Conservation (phyloP, 1,284 basidiomycete genomes). For the Tilletia walkeri region DNA sequence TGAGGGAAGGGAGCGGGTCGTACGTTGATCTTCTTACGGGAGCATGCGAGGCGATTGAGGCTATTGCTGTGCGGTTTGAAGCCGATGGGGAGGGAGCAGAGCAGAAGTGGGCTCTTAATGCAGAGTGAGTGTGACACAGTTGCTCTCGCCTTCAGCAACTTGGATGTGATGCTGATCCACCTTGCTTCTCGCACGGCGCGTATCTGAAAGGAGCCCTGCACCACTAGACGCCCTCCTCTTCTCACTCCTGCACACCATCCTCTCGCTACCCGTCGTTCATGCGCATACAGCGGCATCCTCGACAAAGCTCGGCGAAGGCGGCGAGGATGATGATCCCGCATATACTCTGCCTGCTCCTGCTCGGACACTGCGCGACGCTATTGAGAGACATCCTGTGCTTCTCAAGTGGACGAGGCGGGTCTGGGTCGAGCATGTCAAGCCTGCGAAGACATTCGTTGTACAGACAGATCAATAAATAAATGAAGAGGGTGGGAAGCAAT, state of each 20-base stretch:
- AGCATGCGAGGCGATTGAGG: slow-evolving; percentile 27
- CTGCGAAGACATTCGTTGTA: slow-evolving; percentile 8
- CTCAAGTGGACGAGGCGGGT: slow-evolving; percentile 31
- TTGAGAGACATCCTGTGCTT: slow-evolving; percentile 32
- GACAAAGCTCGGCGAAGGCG: slow-evolving; percentile 16
- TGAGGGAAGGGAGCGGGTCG: neutral
- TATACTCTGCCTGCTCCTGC: neutral
- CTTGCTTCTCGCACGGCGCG: neutral
- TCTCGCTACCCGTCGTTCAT: slow-evolving; percentile 32
- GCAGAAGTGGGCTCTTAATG: neutral
- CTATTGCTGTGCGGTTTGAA: slow-evolving; percentile 27
- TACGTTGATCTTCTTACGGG: slow-evolving; percentile 17
- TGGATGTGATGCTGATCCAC: neutral
- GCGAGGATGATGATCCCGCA: neutral
- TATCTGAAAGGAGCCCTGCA: slow-evolving; percentile 17
- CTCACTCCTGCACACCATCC: slow-evolving; percentile 35
- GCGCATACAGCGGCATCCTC: no score
- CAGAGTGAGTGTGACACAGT: slow-evolving; percentile 13
- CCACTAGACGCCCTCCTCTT: slow-evolving; percentile 38
- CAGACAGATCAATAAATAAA: neutral
- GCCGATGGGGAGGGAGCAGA: slow-evolving; percentile 17
- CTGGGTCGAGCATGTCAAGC: slow-evolving; percentile 31
- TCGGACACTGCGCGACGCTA: slow-evolving; percentile 17
- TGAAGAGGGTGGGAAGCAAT: no score
- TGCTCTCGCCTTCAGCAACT: neutral